These are phyloP conservation scores for Botrytis cinerea DNA, from an alignment of 2,329 filamentous ascomycete species.

Conservation along the genomic window DNA sequence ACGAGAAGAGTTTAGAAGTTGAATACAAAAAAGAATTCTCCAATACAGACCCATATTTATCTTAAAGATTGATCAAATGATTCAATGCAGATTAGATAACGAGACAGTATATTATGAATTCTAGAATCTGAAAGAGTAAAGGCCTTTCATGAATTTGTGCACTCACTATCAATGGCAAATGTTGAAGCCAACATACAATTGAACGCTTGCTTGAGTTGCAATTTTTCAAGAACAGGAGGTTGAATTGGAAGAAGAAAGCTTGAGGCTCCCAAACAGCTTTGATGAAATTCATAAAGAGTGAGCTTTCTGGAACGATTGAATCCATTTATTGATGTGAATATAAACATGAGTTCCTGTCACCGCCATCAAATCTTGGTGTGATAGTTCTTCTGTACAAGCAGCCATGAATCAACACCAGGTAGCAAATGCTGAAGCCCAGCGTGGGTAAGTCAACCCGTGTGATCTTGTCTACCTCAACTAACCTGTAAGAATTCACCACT, in stretches of 20 bases:
- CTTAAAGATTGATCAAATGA: background rate
- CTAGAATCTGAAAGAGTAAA: background rate
- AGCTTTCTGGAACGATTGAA: background rate
- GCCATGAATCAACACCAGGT: background rate
- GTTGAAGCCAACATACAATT: background rate
- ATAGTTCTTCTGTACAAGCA: background rate
- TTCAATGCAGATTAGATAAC: background rate
- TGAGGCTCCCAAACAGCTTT: background rate
- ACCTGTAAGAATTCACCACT: background rate
- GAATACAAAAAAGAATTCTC: fast-evolving
- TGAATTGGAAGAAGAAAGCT: too few relatives aligned
- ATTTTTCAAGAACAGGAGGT: too few relatives aligned
- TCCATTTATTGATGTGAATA: background rate
- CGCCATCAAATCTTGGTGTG: too few relatives aligned
- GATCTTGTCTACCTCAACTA: background rate
- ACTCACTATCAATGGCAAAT: background rate
- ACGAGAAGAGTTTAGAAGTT: background rate
- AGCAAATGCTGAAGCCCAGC: background rate
- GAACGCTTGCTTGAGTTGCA: too few relatives aligned
- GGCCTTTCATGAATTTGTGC: background rate
- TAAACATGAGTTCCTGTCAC: background rate
- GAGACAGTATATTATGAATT: background rate
- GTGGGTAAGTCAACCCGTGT: background rate
- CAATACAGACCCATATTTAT: background rate
- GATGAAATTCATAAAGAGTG: background rate